phyloP scores from a whole-genome alignment of 2,329 filamentous ascomycete species.

The Exophiala lecanii-corni region DNA sequence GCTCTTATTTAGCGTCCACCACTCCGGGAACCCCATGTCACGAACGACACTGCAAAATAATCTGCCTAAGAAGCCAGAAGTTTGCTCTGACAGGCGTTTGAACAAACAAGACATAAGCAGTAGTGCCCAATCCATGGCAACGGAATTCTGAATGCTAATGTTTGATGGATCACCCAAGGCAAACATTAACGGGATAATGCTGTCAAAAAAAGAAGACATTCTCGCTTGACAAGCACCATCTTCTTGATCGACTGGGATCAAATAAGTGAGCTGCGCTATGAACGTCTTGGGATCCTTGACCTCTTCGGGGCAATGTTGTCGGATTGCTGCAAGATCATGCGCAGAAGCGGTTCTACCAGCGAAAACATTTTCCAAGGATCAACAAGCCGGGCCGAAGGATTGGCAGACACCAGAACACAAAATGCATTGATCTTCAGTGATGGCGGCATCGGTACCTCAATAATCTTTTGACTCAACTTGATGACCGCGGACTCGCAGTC shows the following conservation, averaged over 20 bases:
- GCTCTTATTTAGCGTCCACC: constrained; percentile 3
- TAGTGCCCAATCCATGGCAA: constrained; percentile 1
- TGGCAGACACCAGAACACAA: background rate
- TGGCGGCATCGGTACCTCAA: background rate
- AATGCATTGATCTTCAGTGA: background rate
- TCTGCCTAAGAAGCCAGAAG: background rate
- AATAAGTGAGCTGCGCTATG: background rate
- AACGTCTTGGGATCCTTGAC: background rate
- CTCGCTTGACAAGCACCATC: background rate
- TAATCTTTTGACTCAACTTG: background rate
- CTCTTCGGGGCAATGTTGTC: background rate
- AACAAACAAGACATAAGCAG: background rate
- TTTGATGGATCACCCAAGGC: background rate
- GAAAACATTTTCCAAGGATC: background rate
- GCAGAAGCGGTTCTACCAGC: background rate
- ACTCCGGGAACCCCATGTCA: background rate
- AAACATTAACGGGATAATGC: background rate
- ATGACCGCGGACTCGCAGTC: background rate
- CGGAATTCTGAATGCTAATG: background rate
- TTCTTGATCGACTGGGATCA: background rate
- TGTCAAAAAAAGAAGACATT: background rate
- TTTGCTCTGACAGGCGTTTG: background rate
- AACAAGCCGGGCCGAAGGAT: background rate
- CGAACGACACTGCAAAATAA: constrained; percentile 1
- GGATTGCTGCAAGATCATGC: background rate